Percentiles rank a stretch among this genome's conserved stretches.
phyloP scores from a whole-genome alignment of 106 monocot genomes.

The Iris macrosiphon region DNA sequence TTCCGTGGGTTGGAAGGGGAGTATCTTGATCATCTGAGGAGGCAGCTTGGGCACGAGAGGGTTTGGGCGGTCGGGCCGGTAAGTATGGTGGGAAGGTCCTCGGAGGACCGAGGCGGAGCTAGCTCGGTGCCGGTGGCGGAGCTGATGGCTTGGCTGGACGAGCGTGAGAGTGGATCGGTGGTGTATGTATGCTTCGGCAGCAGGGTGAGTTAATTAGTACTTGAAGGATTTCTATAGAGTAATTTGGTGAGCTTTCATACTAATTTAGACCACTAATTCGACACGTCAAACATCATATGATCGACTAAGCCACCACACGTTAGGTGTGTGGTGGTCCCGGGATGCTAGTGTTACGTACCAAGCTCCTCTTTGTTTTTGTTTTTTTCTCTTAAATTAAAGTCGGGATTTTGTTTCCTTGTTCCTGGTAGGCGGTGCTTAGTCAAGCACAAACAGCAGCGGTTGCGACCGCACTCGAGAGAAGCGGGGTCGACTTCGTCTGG shows the following conservation, averaged over 20 bases:
- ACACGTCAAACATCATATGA: no score
- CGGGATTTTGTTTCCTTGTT: no score
- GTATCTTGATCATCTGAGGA: conserved; percentile 19
- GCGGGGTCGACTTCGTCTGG: conserved; percentile 27
- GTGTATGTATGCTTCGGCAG: conserved; percentile 38
- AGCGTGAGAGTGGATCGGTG: conserved; percentile 18
- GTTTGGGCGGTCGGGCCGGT: conserved; percentile 49
- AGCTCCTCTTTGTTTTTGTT: no score
- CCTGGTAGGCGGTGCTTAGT: not conserved
- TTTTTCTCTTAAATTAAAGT: no score
- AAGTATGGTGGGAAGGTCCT: not conserved
- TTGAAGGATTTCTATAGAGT: no score
- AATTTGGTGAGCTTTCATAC: no score
- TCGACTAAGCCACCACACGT: no score
- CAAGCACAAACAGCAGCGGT: conserved; percentile 1
- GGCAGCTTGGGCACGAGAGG: conserved; percentile 4
- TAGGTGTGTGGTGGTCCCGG: no score
- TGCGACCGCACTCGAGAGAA: conserved; percentile 7
- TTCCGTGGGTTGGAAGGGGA: conserved; percentile 20
- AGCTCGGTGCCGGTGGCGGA: not conserved
- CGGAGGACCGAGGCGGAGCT: conserved; percentile 5
- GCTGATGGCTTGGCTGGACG: not conserved
- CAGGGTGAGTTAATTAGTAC: no score
- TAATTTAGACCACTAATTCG: no score
- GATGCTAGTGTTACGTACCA: no score